Conservation (phyloP, 1,139 yeast genomes). For the Cylindricascospora bacillispora region DNA sequence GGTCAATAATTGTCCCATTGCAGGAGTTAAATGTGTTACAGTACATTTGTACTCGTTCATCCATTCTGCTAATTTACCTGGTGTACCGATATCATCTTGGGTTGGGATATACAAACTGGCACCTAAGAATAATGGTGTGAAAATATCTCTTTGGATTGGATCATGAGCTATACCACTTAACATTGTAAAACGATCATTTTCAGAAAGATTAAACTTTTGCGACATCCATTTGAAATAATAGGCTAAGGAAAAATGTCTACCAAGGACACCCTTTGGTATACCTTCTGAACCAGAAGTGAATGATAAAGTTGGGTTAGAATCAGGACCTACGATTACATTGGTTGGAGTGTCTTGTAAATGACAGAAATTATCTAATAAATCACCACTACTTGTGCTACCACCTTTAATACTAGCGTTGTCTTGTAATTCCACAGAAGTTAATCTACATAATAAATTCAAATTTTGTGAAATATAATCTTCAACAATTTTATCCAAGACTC, state of each 20-base stretch:
- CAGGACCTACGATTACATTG: slow-evolving; percentile 95
- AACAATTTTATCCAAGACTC: slow-evolving; percentile 62
- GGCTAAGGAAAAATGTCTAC: slow-evolving; percentile 92
- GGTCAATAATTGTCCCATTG: slow-evolving; percentile 94
- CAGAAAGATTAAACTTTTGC: slow-evolving; percentile 60
- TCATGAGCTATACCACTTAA: slow-evolving; percentile 98
- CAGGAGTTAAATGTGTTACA: slow-evolving; percentile 96
- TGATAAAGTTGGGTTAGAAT: slow-evolving; percentile 88
- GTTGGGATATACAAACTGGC: slow-evolving; percentile 90
- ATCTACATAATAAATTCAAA: slow-evolving; percentile 54
- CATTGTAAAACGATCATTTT: slow-evolving; percentile 88
- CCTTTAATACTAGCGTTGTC: slow-evolving; percentile 71
- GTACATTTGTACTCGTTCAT: slow-evolving; percentile 85
- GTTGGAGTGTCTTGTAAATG: slow-evolving; percentile 44
- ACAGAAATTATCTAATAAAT: slow-evolving; percentile 39
- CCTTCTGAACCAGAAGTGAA: slow-evolving; percentile 99
- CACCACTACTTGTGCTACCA: slow-evolving; percentile 32
- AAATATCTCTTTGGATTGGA: slow-evolving; percentile 98
- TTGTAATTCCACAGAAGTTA: slow-evolving; percentile 64
- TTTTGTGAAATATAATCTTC: slow-evolving; percentile 62
- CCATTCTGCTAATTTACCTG: slow-evolving; percentile 96
- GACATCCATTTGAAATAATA: slow-evolving; percentile 99
- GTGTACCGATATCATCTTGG: slow-evolving; percentile 95
- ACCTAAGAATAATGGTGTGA: slow-evolving; percentile 92
- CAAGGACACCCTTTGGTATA: slow-evolving; percentile 94